phyloP scores from a whole-genome alignment of 2,329 filamentous ascomycete genomes.

The Fusarium temperatum region DNA sequence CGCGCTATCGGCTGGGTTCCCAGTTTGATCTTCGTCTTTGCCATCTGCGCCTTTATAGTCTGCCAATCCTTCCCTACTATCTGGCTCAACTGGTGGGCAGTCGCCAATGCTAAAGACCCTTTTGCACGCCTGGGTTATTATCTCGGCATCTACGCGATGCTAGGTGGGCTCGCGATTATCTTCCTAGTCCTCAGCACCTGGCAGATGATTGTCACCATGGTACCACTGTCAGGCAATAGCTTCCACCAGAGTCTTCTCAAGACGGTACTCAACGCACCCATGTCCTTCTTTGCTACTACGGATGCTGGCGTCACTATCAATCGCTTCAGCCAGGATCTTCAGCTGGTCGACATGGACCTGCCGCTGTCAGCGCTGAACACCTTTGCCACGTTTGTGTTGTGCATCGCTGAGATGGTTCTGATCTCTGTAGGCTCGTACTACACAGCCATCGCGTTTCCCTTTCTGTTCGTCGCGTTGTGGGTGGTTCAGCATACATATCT shows the following conservation, averaged over 20 bases:
- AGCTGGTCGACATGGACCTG: slow-evolving; percentile 50
- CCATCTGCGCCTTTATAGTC: slow-evolving; percentile 39
- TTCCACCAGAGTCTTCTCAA: slow-evolving; percentile 35
- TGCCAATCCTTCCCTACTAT: slow-evolving; percentile 41
- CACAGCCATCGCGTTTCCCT: slow-evolving; percentile 28
- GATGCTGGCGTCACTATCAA: slow-evolving; percentile 50
- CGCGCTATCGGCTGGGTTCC: slow-evolving; percentile 41
- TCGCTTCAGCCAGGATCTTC: slow-evolving; percentile 52
- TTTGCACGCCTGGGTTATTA: slow-evolving; percentile 34
- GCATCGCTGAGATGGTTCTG: slow-evolving; percentile 35
- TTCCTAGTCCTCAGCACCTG: slow-evolving; percentile 34
- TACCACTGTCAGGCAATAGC: slow-evolving; percentile 32
- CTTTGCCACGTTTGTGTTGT: slow-evolving; percentile 31
- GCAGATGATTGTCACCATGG: slow-evolving; percentile 42
- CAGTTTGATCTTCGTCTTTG: slow-evolving; percentile 26
- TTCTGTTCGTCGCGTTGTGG: slow-evolving; percentile 20
- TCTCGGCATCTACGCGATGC: slow-evolving; percentile 36
- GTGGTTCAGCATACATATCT: slow-evolving; percentile 46
- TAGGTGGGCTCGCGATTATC: slow-evolving; percentile 25
- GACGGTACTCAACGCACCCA: slow-evolving; percentile 42
- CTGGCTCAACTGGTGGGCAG: slow-evolving; percentile 43
- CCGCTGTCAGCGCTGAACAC: slow-evolving; percentile 41
- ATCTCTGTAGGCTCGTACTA: slow-evolving; percentile 30
- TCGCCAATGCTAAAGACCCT: slow-evolving; percentile 26
- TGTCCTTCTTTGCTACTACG: slow-evolving; percentile 48